Base-by-base conservation (phyloP, 306 rosid genomes). In the Corylus heterophylla region DNA sequence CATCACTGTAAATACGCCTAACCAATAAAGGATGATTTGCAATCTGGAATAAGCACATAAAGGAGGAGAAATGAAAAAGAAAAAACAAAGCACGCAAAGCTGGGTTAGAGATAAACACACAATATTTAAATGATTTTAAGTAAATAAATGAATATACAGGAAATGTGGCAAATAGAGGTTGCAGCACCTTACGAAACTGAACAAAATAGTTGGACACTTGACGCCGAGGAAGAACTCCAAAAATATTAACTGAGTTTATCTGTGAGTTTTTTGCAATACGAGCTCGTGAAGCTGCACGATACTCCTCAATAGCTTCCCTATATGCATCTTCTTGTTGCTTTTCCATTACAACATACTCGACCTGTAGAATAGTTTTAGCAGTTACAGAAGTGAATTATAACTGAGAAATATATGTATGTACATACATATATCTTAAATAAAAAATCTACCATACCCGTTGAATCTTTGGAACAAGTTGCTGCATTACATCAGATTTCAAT, bases 401-500 rank as follows among this genome's bases (percentile, higher is more conserved):
- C 58, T 54, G 49, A 52, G 70, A 61, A 52, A 58, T 42, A 75
- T 75, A 22, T 3, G 44, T 72, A n/a, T 54, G 8, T 3, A 8
- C 20, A 7, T 8, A 1, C 10, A 22, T 20, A 2, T 59, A 18
- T 5, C 27, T 74, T 50, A 16, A 29, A 48, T 20, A 73, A 54
- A 4, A 71, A 52, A 82, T n/a, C 56, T 45, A 44, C 37, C 81
- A 73, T 77, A 92, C 98, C 89, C 78, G 74, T 76, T 91, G 98
- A 83, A 90, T 89, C 86, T 95, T 95, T 42, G 93, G 95, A 86
- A 92, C 98, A 81, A 92, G 98, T 78, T 95, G 98, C 87, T 90
- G 98, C 98, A 92, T 95, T 69, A 92, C 98, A 88, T 95, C 98
- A 82, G 98, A 92, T 86, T 95, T 95, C 73, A 95, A 82, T 14